phyloP scores from a whole-genome alignment of 2,329 filamentous ascomycete species.

The Diplodia corticola region DNA sequence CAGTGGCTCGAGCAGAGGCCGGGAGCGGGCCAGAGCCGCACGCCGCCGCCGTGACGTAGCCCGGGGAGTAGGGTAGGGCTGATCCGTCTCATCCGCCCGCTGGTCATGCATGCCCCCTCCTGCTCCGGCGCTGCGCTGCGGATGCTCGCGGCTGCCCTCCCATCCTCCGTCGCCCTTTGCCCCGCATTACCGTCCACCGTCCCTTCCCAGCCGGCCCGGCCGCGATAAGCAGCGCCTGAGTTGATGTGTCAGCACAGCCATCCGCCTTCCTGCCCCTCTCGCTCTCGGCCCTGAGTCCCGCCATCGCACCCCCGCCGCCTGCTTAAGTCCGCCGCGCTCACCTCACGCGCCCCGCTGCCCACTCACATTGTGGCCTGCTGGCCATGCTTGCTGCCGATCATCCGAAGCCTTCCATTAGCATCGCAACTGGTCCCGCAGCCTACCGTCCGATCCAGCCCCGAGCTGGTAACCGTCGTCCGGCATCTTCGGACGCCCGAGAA shows the following conservation, averaged over 20 bases:
- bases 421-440: neutral
- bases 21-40: constrained; percentile 16
- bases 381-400: constrained; percentile 19
- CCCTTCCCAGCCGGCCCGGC: neutral
- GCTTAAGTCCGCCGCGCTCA: constrained; percentile 5
- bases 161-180: neutral
- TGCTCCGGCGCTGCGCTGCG: neutral
- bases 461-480: constrained; percentile 8
- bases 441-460: neutral
- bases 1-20: neutral
- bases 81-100: constrained; percentile 5
- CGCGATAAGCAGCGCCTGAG: constrained; percentile 5
- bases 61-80: constrained; percentile 2
- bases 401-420: constrained; percentile 10
- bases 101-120: neutral
- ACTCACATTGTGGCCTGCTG: constrained; percentile 9
- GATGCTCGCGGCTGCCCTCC: constrained; percentile 19
- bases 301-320: neutral
- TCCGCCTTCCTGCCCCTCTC: constrained; percentile 3
- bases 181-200: neutral
- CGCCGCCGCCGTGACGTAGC: constrained; percentile 16
- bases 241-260: constrained; percentile 5
- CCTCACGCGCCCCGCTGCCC: neutral
- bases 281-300: neutral
- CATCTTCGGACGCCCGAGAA: constrained; percentile 12